Percentiles rank a stretch among this genome's conserved stretches.
These are phyloP conservation scores for Fusarium sp. DNA, from an alignment of 2,329 filamentous ascomycete species.

Conservation along the genomic window DNA sequence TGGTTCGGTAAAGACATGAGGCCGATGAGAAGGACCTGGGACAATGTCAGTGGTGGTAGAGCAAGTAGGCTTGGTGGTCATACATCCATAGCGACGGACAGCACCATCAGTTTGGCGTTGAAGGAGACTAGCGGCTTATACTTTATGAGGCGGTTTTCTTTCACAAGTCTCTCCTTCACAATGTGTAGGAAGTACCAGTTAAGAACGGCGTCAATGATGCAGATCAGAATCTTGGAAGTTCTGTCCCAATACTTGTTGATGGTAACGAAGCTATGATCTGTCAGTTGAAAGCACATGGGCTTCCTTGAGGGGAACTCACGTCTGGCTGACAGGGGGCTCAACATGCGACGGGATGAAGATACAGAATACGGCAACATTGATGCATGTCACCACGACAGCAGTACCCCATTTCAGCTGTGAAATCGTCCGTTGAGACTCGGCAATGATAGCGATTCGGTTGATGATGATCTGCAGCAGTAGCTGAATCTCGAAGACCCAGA, in stretches of 20 bases:
- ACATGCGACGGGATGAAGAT: conserved; percentile 64
- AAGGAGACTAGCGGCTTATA: conserved; percentile 62
- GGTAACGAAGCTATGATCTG: conserved; percentile 45
- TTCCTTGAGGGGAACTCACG: conserved; percentile 33
- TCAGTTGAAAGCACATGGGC: not conserved
- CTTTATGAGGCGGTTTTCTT: conserved; percentile 60
- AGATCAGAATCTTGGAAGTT: conserved; percentile 62
- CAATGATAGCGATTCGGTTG: conserved; percentile 63
- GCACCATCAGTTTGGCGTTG: conserved; percentile 60
- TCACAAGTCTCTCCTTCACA: conserved; percentile 59
- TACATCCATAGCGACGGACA: conserved; percentile 63
- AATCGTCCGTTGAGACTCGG: conserved; percentile 54
- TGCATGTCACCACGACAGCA: conserved; percentile 56
- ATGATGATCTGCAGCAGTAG: conserved; percentile 66
- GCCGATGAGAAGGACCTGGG: conserved; percentile 46
- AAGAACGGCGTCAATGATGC: conserved; percentile 61
- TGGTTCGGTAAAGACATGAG: conserved; percentile 51
- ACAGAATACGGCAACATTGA: conserved; percentile 65
- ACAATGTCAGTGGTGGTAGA: accelerated
- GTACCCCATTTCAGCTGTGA: conserved; percentile 59
- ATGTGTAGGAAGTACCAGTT: conserved; percentile 64
- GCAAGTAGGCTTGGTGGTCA: not conserved
- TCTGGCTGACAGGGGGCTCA: conserved; percentile 52
- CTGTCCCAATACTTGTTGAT: conserved; percentile 66
- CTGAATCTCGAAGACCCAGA: conserved; percentile 61